Evolutionary conservation across 2,329 filamentous ascomycete species (phyloP).

Genomic region (Blastomyces silverae): DNA sequence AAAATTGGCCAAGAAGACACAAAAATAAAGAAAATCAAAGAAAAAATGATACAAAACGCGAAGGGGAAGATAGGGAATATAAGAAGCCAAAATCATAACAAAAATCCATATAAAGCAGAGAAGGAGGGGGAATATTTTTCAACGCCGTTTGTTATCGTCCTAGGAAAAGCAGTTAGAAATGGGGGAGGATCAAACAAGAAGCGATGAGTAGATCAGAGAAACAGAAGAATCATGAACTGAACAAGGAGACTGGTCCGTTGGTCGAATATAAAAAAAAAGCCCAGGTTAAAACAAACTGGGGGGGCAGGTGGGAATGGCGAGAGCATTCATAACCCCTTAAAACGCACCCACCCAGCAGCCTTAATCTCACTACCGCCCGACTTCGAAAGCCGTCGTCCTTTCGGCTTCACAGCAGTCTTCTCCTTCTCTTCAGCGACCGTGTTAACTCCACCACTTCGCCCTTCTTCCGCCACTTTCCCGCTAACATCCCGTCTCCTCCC

Average conservation of each 20-base stretch:
- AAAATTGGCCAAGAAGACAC: background rate
- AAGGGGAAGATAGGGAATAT: background rate
- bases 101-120: background rate
- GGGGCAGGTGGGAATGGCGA: background rate
- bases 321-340: slow-evolving; percentile 37
- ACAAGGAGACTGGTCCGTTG: background rate
- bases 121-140: background rate
- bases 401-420: slow-evolving; percentile 18
- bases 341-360: slow-evolving; percentile 44
- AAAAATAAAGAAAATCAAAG: background rate
- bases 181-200: background rate
- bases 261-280: background rate
- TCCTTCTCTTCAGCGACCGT: slow-evolving; percentile 17
- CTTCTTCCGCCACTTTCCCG: slow-evolving; percentile 44
- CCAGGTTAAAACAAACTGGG: background rate
- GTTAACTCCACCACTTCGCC: slow-evolving; percentile 30
- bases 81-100: background rate
- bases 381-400: slow-evolving; percentile 17
- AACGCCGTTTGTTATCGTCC: background rate
- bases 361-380: slow-evolving; percentile 24
- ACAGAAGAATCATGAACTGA: background rate
- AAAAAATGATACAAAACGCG: background rate
- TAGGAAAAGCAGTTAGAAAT: background rate
- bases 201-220: background rate
- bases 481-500: slow-evolving; percentile 44